Conservation (phyloP, 2,329 filamentous ascomycete genomes). For the Hortaea sp. region DNA sequence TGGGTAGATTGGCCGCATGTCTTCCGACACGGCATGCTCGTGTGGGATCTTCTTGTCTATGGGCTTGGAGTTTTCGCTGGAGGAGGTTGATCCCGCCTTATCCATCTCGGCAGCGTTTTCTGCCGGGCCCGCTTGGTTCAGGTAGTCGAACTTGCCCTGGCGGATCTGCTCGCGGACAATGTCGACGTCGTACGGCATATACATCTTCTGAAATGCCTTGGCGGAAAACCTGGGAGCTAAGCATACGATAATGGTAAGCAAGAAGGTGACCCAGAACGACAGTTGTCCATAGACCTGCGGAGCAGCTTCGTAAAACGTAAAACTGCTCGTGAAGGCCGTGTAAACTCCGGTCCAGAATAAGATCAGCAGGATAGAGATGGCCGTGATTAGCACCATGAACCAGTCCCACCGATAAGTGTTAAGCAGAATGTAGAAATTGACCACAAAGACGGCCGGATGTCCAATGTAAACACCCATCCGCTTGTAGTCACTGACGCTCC, state of each 20-base stretch:
- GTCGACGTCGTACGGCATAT: slow-evolving; percentile 83
- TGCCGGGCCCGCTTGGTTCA: slow-evolving; percentile 45
- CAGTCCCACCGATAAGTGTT: slow-evolving; percentile 99
- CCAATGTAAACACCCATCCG: slow-evolving; percentile 82
- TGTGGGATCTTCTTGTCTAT: slow-evolving; percentile 32
- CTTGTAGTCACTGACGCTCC: slow-evolving; percentile 66
- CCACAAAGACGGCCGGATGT: slow-evolving; percentile 72
- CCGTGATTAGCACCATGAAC: slow-evolving; percentile 76
- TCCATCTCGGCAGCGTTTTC: slow-evolving; percentile 31
- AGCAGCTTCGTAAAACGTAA: slow-evolving; percentile 66
- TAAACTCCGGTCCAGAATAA: slow-evolving; percentile 97
- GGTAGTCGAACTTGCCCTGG: slow-evolving; percentile 69
- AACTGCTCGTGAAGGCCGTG: slow-evolving; percentile 48
- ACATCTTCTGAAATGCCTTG: slow-evolving; percentile 88
- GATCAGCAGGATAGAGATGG: slow-evolving; percentile 73
- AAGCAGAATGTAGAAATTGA: slow-evolving; percentile 89
- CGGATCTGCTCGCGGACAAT: slow-evolving; percentile 89
- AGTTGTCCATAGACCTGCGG: slow-evolving; percentile 69
- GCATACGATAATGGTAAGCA: slow-evolving; percentile 71
- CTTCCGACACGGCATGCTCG: slow-evolving; percentile 61
- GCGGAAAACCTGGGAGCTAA: slow-evolving; percentile 77
- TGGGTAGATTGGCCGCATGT: slow-evolving; percentile 85
- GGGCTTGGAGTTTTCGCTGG: slow-evolving; percentile 41
- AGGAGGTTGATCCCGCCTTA: slow-evolving; percentile 39
- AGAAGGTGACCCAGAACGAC: slow-evolving; percentile 76